phyloP scores from a whole-genome alignment of 2,329 filamentous ascomycete species.

The Aspergillus sp. region DNA sequence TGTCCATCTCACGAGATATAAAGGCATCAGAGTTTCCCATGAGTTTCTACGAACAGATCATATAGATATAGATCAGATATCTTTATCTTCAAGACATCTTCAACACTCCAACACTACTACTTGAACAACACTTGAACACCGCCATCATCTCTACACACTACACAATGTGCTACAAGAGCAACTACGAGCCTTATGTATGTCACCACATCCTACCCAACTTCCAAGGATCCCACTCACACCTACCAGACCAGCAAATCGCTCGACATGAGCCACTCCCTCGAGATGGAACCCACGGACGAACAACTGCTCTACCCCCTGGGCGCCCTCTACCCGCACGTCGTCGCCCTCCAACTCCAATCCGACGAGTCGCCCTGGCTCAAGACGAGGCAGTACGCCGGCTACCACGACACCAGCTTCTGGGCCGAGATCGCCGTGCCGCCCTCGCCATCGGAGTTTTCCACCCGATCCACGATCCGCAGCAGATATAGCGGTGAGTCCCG shows the following conservation, averaged over 20 bases:
- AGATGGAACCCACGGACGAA: conserved; percentile 27
- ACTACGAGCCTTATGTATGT: conserved; percentile 41
- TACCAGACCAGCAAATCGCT: conserved; percentile 25
- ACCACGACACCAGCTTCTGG: conserved; percentile 31
- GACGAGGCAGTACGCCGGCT: conserved; percentile 28
- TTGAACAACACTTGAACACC: not conserved
- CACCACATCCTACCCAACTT: not conserved
- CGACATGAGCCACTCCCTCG: conserved; percentile 27
- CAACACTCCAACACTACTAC: not conserved
- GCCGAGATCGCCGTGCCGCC: conserved; percentile 29
- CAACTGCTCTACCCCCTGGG: conserved; percentile 33
- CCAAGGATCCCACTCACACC: not conserved
- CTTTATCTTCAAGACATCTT: not conserved
- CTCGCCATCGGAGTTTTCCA: conserved; percentile 20
- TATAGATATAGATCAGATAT: too few species aligned
- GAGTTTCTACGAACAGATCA: too few species aligned
- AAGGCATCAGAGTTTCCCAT: conserved; percentile 16
- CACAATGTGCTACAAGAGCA: conserved; percentile 39
- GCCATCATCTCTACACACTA: not conserved
- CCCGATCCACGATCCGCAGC: conserved; percentile 18
- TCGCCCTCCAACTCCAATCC: conserved; percentile 34
- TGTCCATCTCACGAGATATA: conserved; percentile 10
- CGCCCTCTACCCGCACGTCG: conserved; percentile 37
- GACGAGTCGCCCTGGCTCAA: conserved; percentile 25
- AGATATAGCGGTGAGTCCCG: conserved; percentile 24